Evolutionary conservation across 306 rosid species (phyloP).

Genomic region (Comarum palustre): DNA sequence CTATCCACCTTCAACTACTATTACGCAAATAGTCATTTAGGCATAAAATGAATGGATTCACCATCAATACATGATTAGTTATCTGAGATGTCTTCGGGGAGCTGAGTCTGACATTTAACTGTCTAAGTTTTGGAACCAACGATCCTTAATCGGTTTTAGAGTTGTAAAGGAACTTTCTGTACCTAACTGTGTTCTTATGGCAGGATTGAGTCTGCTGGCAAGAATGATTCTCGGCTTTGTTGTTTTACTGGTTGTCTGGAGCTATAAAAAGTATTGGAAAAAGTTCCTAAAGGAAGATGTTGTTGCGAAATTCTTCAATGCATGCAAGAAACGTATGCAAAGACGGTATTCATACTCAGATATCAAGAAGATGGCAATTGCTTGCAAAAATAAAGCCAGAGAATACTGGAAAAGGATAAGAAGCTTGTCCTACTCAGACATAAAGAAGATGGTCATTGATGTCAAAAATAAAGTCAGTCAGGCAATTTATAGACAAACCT

Average conservation of each 20-base stretch:
- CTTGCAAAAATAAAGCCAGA: not conserved
- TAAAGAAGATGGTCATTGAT: not conserved
- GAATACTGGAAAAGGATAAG: not conserved
- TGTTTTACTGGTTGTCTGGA: not conserved
- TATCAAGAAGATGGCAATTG: not conserved
- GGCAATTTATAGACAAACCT: not conserved
- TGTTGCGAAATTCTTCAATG: not conserved
- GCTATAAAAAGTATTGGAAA: slow-evolving; percentile 15
- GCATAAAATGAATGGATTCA: not conserved
- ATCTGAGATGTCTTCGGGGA: not conserved
- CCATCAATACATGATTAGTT: not conserved
- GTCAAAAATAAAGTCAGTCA: not conserved
- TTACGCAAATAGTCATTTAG: not conserved
- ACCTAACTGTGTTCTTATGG: not conserved
- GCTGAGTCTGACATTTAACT: not conserved
- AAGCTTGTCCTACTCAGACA: not conserved
- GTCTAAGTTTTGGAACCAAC: not conserved
- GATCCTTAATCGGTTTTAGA: not conserved
- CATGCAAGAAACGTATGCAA: not conserved
- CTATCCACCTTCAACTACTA: not conserved
- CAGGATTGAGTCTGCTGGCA: not conserved
- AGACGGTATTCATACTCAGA: not conserved
- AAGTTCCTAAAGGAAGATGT: not conserved
- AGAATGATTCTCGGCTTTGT: not conserved
- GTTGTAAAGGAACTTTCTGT: not conserved